These are phyloP conservation scores for Adenanthera pavonina DNA, from an alignment of 306 rosid species.

Conservation along the genomic window DNA sequence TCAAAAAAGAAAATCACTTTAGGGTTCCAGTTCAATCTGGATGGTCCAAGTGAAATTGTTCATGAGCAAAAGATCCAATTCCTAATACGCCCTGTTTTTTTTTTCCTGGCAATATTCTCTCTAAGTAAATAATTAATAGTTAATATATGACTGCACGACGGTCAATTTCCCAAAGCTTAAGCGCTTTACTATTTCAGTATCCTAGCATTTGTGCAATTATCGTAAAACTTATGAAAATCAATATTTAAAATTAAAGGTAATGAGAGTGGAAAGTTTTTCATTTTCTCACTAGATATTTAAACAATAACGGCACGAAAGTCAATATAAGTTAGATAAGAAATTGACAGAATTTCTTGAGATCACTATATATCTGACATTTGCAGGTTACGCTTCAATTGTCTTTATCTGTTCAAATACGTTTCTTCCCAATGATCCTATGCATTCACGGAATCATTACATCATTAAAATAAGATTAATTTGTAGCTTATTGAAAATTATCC, in stretches of 20 bases:
- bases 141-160: too few species aligned
- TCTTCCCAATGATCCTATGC: not conserved
- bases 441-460: not conserved
- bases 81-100: too few species aligned
- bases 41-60: too few species aligned
- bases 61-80: too few species aligned
- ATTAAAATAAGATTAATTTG: not conserved
- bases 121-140: too few species aligned
- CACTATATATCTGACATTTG: not conserved
- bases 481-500: not conserved
- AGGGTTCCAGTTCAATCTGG: too few species aligned
- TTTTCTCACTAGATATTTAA: not conserved
- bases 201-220: not conserved
- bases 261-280: not conserved
- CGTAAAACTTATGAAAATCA: not conserved
- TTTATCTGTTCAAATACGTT: not conserved
- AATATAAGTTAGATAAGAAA: not conserved
- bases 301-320: not conserved
- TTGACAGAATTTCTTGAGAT: not conserved
- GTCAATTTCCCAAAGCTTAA: too few species aligned
- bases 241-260: not conserved
- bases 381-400: not conserved
- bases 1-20: too few species aligned
- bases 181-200: not conserved
- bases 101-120: too few species aligned